Evolutionary conservation across 371 early-diverging fungal species (phyloP), one percentile per base, ranked within the genome.

Genomic region (Mucor lusitanicus): DNA sequence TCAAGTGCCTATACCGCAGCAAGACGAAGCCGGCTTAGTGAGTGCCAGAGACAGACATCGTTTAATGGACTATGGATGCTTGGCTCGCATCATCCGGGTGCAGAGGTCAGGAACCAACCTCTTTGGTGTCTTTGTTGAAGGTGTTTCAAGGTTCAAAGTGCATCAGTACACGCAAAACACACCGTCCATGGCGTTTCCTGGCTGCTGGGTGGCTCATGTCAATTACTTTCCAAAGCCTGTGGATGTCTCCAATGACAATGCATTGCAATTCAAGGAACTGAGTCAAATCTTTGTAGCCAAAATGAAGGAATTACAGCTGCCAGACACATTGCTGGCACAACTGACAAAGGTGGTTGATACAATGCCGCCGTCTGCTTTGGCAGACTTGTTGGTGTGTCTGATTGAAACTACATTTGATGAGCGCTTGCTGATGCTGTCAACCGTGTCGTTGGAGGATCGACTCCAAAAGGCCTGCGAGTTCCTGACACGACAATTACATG

Each of bases 331-430:
- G 8, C 62, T 91, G 7, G 74, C 78, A 1, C 92, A 91, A 63
- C 78, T 93, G 21, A 64, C 80, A 12, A 85, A 88, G 57, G 82
- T 91, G 53, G 77, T 92, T 3, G 85, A 89, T 35, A 85, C 82
- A n/a, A 78, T 84, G 3, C 73, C 87, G 8, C 82, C 88, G 13
- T 84, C 86, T 1, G 82, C 85, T 13, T 75, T 95, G 46, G 90
- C 91, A 0, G 92, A 95, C 67, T 71, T 92, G 39, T 79, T 93
- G 23, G 87, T 89, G 19, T 87, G 85, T 57, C 87, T 91, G 63
- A 88, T 93, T 58, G 93, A 93, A 59, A 78, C 88, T 0, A 80
- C 88, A 4, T 79, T 85, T 53, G 90, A 91, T 25, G 95, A 95
- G 64, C 91, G 90, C 69, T 76, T 93, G 12, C 65, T 73, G 27